Conservation (phyloP, 73 alveolate genomes). For the Paramecium biaurelia region DNA sequence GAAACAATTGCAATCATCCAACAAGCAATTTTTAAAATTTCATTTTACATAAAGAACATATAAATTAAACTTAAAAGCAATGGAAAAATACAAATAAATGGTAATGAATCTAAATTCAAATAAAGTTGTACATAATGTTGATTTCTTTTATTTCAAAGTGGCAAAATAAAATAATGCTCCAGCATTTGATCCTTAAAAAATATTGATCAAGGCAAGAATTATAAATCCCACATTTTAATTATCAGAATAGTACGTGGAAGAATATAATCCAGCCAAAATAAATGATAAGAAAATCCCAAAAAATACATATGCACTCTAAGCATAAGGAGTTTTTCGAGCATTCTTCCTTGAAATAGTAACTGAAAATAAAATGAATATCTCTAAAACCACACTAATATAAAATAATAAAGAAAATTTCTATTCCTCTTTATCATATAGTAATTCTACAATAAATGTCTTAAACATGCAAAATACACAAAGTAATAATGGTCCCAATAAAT, state of each 20-base stretch:
- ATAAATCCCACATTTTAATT: not conserved
- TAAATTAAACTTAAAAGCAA: not conserved
- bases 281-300: not conserved
- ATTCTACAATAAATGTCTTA: not conserved
- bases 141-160: not conserved
- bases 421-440: not conserved
- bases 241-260: not conserved
- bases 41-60: constrained; percentile 6
- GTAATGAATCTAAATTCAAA: not conserved
- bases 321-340: not conserved
- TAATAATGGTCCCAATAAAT: not conserved
- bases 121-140: not conserved
- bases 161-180: constrained; percentile 5
- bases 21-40: not conserved
- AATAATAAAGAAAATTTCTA: not conserved
- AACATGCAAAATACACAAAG: not conserved
- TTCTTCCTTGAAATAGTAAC: not conserved
- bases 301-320: constrained; percentile 32
- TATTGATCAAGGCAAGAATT: not conserved
- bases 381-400: not conserved
- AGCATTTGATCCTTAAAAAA: not conserved
- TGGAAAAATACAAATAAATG: not conserved
- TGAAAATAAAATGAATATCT: not conserved
- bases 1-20: not conserved
- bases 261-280: not conserved